Base-by-base conservation (phyloP, 208 protist species). In the Acanthamoeba royreba region DNA sequence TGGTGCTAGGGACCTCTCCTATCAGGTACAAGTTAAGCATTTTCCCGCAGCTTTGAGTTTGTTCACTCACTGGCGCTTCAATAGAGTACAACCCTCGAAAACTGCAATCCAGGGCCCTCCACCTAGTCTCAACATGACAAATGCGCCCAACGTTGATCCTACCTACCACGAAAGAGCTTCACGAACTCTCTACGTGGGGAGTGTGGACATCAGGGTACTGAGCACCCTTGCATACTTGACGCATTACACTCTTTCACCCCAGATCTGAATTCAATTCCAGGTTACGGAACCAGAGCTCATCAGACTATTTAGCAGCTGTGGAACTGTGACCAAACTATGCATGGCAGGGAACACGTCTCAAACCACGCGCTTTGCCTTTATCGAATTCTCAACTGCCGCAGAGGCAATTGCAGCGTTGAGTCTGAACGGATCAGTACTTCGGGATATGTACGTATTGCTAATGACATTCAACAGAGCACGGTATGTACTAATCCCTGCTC, bases 121-220 rank as follows among this genome's bases (percentile, higher is more conserved):
- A 0, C 0, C 85, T 7, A n/a, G 5, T 9, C 7, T n/a, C 28
- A 15, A 42, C 49, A n/a, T 40, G 49, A 49, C 49, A n/a, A 33
- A 17, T 11, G 49, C n/a, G 25, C 4, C 47, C 22, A 11, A 53
- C 38, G 7, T 66, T 15, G 87, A 92, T 40, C 87, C 87, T 7
- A 79, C 87, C 25, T 92, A 92, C 33, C 87, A 55, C 17, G 87
- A 92, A 40, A 33, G 63, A 0, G 87, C 46, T 45, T 46, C 58
- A 19, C 87, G 87, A 38, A 92, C 87, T 19, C 53, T 92, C 63
- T 77, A 92, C 58, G 31, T 92, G 13, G 87, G 87, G 9, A 28
- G 58, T 33, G 46, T 92, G n/a, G 55, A 92, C 46, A 45, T 13
- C 13, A 89, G 40, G 8, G 47, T 89, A 63, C 0, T 83, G 35